These are phyloP conservation scores for Angomonas deanei DNA, from an alignment of 208 protist species.

Conservation along the genomic window DNA sequence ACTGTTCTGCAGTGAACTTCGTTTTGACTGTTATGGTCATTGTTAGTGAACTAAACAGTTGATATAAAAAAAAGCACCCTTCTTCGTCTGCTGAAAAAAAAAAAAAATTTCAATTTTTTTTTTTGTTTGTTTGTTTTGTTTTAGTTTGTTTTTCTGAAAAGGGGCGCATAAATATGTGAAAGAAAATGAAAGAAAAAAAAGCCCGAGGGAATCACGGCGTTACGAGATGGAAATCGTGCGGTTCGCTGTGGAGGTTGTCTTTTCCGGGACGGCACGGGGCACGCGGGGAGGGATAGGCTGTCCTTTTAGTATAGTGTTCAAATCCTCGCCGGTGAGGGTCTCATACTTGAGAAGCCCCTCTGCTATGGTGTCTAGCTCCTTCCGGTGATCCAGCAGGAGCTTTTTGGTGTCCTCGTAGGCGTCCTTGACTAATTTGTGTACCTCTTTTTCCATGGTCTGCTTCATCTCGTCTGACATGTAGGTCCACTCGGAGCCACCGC, in stretches of 20 bases:
- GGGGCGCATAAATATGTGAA: neutral
- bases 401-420: conserved; percentile 72
- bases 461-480: conserved; percentile 91
- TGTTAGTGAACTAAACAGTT: too few relatives aligned
- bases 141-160: too few relatives aligned
- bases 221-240: conserved; percentile 31
- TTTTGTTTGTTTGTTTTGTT: too few relatives aligned
- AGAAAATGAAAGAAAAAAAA: conserved; percentile 1
- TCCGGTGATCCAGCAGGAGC: conserved; percentile 52
- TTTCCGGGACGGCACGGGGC: conserved; percentile 18
- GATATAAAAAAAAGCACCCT: conserved; percentile 12
- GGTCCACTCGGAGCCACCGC: conserved; percentile 67
- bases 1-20: too few relatives aligned
- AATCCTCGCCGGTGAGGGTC: conserved; percentile 75
- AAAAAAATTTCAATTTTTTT: conserved; percentile 1
- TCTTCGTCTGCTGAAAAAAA: conserved; percentile 7
- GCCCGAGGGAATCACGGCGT: neutral
- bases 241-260: too few relatives aligned
- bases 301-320: conserved; percentile 71
- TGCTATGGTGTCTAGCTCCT: conserved; percentile 71
- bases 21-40: too few relatives aligned
- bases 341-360: conserved; percentile 83
- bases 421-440: conserved; percentile 54
- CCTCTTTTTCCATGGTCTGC: conserved; percentile 79
- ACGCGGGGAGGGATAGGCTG: conserved; percentile 47